A percentile compares a stretch with the other conserved stretches of the same genome.
phyloP scores from a whole-genome alignment of 1,284 basidiomycete species.

The Takashimella koratensis region DNA sequence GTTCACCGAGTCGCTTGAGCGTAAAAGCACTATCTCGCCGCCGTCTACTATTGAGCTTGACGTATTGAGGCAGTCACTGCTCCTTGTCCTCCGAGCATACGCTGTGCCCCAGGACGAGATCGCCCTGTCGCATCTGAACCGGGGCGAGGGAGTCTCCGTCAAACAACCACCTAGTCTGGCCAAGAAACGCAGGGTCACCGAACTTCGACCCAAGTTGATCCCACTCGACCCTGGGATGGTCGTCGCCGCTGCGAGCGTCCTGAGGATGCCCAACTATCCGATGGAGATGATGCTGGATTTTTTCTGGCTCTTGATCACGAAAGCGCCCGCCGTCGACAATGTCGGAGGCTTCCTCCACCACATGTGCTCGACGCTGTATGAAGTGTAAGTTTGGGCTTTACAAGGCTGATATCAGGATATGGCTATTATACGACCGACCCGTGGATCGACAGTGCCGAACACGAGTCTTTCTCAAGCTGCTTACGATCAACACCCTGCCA shows the following conservation, averaged over 20 bases:
- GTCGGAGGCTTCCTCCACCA: constrained; percentile 30
- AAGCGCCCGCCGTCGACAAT: constrained; percentile 21
- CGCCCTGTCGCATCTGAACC: constrained; percentile 10
- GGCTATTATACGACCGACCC: constrained; percentile 27
- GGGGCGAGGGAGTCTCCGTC: neutral
- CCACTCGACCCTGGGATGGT: constrained; percentile 22
- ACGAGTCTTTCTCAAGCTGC: constrained; percentile 30
- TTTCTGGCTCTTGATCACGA: constrained; percentile 37
- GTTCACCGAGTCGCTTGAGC: neutral
- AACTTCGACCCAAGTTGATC: constrained; percentile 3
- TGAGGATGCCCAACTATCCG: constrained; percentile 15
- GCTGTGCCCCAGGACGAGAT: constrained; percentile 22
- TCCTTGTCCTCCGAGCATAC: constrained; percentile 27
- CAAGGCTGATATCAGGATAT: constrained; percentile 16
- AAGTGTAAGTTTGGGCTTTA: neutral
- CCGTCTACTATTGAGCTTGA: constrained; percentile 2
- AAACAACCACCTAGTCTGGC: constrained; percentile 6
- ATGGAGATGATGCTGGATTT: constrained; percentile 33
- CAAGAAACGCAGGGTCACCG: constrained; percentile 14
- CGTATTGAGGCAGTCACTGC: constrained; percentile 12
- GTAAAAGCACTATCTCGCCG: neutral
- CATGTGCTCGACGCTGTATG: constrained; percentile 16
- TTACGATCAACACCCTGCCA: constrained; percentile 28
- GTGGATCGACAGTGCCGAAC: constrained; percentile 23
- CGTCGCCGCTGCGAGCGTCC: constrained; percentile 14